Conservation (phyloP, 306 rosid species). For the Rosa multiflora region DNA sequence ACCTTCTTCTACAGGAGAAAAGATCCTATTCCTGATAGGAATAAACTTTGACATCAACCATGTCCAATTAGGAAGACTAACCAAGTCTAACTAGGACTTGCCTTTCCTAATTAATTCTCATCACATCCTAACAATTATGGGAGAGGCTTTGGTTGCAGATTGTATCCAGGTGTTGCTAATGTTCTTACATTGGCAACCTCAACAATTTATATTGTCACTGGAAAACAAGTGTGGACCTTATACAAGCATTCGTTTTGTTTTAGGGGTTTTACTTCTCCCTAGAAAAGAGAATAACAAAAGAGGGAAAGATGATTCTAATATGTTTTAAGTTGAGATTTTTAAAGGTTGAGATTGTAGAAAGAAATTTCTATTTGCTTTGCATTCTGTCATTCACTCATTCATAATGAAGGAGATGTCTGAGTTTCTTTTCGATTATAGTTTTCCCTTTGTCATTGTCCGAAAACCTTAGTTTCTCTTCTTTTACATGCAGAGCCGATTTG, state of each 20-base stretch:
- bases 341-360: neutral
- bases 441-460: slow-evolving; percentile 1
- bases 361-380: neutral
- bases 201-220: slow-evolving; percentile 72
- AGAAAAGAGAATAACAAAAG: neutral
- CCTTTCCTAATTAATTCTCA: too few relatives aligned
- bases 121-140: too few relatives aligned
- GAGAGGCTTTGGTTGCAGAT: slow-evolving; percentile 35
- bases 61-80: too few relatives aligned
- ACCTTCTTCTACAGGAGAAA: too few relatives aligned
- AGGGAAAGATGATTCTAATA: neutral
- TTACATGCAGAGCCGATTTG: slow-evolving; percentile 64
- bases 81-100: too few relatives aligned
- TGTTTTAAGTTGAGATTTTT: neutral
- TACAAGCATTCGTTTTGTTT: neutral
- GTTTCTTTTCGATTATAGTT: neutral
- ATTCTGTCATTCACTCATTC: neutral
- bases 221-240: slow-evolving; percentile 58
- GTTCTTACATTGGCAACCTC: slow-evolving; percentile 77
- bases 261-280: neutral
- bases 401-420: neutral
- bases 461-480: neutral
- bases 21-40: too few relatives aligned
- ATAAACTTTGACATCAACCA: too few relatives aligned
- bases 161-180: slow-evolving; percentile 77